These are phyloP conservation scores for Orbilia brochopaga DNA, from an alignment of 2,329 filamentous ascomycete genomes.

Conservation along the genomic window DNA sequence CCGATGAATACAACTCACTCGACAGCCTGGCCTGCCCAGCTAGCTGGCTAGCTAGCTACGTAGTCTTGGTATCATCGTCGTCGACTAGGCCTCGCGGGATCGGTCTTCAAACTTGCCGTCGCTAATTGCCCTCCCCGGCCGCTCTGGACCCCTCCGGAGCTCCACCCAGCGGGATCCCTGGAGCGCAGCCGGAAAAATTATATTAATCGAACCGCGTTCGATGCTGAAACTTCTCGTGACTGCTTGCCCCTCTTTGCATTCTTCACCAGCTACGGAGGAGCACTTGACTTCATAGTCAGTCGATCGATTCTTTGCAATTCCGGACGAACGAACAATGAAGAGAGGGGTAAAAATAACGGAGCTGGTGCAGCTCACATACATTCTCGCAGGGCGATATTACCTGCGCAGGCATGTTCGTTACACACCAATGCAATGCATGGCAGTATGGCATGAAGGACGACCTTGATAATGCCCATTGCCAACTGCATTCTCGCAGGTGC, in stretches of 20 bases:
- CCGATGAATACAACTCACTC: no score
- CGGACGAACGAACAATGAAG: no score
- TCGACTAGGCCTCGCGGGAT: neutral
- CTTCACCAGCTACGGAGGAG: no score
- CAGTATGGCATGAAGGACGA: neutral
- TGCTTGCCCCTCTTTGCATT: no score
- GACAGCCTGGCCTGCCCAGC: no score
- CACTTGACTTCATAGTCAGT: no score
- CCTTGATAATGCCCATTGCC: neutral
- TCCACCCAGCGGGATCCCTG: neutral
- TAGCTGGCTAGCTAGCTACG: no score
- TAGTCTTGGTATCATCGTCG: no score
- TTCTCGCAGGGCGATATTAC: no score
- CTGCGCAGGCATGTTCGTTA: neutral
- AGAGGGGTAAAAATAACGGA: no score
- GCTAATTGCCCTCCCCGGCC: neutral
- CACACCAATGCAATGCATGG: neutral
- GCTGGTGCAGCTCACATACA: no score
- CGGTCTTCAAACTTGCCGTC: neutral
- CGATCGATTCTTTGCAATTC: no score
- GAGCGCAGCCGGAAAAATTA: neutral
- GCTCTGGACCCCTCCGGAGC: neutral
- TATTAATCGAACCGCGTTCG: neutral
- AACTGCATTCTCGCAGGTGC: neutral
- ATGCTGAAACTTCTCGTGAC: neutral